These are phyloP conservation scores for Nannizziopsis barbatae DNA, from an alignment of 2,329 filamentous ascomycete genomes.

Conservation along the genomic window DNA sequence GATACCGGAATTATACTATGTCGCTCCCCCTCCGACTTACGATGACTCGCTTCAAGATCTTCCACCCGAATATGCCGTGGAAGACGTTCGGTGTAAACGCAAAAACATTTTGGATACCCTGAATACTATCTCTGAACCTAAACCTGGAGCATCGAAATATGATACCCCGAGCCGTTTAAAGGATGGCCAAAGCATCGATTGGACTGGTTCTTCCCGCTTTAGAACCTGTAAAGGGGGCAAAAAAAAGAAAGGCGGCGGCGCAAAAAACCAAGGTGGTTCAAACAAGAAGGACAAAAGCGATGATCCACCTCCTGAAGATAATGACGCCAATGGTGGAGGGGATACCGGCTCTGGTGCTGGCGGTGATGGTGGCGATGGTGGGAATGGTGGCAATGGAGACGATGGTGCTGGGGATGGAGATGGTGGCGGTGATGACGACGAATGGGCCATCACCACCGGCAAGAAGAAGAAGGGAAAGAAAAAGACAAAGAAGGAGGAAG, in stretches of 20 bases:
- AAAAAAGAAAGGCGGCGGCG: slow-evolving; percentile 9
- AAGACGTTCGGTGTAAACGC: not conserved
- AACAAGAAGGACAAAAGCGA: slow-evolving; percentile 4
- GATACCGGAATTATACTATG: not conserved
- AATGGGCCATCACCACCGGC: slow-evolving; percentile 4
- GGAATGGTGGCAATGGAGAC: slow-evolving; percentile 3
- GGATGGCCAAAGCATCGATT: not conserved
- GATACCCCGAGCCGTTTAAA: not conserved
- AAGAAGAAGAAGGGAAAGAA: slow-evolving; percentile 16
- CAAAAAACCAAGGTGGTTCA: slow-evolving; percentile 7
- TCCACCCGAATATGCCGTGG: slow-evolving; percentile 25
- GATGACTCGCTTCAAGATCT: slow-evolving; percentile 13
- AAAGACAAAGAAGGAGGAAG: slow-evolving; percentile 13
- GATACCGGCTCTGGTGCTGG: slow-evolving; percentile 6
- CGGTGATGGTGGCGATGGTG: slow-evolving; percentile 7
- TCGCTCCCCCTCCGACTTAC: slow-evolving; percentile 13
- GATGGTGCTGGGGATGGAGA: slow-evolving; percentile 3
- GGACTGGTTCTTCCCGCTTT: slow-evolving; percentile 14
- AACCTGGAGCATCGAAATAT: not conserved
- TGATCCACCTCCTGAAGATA: slow-evolving; percentile 9
- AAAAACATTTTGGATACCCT: not conserved
- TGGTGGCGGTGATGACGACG: slow-evolving; percentile 12
- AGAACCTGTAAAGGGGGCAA: slow-evolving; percentile 10
- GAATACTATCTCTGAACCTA: not conserved
- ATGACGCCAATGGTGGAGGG: slow-evolving; percentile 3